A percentile compares a stretch with the other conserved stretches of the same genome.
Conservation (phyloP, 371 early-diverging fungal genomes). For the Mortierella sp. region DNA sequence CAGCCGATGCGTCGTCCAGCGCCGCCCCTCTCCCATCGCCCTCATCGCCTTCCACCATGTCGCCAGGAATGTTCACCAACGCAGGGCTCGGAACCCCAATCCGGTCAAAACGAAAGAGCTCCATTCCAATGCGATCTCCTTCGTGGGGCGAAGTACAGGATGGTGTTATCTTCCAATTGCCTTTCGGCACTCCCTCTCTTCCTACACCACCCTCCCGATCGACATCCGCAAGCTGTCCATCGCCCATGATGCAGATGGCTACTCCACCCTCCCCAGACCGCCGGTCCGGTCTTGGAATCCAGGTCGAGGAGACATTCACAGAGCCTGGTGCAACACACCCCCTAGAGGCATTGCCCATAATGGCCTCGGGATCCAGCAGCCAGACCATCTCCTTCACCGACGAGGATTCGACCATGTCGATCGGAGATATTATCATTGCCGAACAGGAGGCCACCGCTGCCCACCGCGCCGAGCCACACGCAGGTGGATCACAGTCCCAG, state of each 20-base stretch:
- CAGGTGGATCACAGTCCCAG: neutral
- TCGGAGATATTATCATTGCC: slow-evolving; percentile 46
- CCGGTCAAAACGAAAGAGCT: slow-evolving; percentile 50
- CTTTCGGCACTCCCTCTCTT: slow-evolving; percentile 41
- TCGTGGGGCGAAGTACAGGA: slow-evolving; percentile 34
- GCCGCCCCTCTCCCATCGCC: slow-evolving; percentile 1
- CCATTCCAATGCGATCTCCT: slow-evolving; percentile 49
- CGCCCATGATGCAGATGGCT: slow-evolving; percentile 22
- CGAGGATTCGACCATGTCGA: slow-evolving; percentile 28
- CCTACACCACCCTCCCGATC: slow-evolving; percentile 20
- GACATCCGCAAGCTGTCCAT: slow-evolving; percentile 19
- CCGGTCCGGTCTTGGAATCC: slow-evolving; percentile 48
- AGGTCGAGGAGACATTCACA: slow-evolving; percentile 33
- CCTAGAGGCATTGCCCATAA: slow-evolving; percentile 16
- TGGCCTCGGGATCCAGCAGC: neutral
- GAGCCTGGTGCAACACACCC: slow-evolving; percentile 47
- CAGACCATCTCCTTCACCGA: slow-evolving; percentile 30
- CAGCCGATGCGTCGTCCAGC: slow-evolving; percentile 12
- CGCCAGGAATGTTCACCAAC: slow-evolving; percentile 7
- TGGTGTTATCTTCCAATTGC: slow-evolving; percentile 51
- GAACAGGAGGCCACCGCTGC: slow-evolving; percentile 38
- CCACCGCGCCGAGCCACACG: neutral
- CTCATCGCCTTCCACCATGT: slow-evolving; percentile 28
- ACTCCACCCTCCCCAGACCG: slow-evolving; percentile 39
- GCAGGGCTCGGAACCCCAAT: slow-evolving; percentile 8